These are phyloP conservation scores for Cercospora sp. DNA, from an alignment of 2,329 filamentous ascomycete species.

Conservation along the genomic window DNA sequence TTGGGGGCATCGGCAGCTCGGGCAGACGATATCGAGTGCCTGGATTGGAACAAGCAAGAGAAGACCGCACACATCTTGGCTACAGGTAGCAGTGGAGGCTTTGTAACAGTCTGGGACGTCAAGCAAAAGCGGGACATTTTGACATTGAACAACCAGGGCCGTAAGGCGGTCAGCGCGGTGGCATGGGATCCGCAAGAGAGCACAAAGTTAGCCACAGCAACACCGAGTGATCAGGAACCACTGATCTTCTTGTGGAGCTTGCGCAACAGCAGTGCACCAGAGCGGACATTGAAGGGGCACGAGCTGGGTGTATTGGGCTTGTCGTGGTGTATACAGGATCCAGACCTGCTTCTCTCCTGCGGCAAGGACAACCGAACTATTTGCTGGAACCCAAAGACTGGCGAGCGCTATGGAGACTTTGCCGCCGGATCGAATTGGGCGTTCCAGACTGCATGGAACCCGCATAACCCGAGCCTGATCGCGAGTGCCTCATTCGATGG, in stretches of 20 bases:
- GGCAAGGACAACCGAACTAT: constrained; percentile 96
- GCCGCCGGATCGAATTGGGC: constrained; percentile 99
- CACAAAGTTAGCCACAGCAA: constrained; percentile 90
- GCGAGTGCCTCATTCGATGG: constrained; percentile 97
- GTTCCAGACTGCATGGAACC: constrained; percentile 92
- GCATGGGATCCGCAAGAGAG: constrained; percentile 94
- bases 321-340: constrained; percentile 92
- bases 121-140: constrained; percentile 97
- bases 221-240: constrained; percentile 82
- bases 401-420: constrained; percentile 84
- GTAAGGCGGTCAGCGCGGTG: constrained; percentile 91
- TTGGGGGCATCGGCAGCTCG: constrained; percentile 84
- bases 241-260: constrained; percentile 92
- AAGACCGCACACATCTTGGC: constrained; percentile 96
- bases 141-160: constrained; percentile 83
- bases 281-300: constrained; percentile 84
- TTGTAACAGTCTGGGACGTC: constrained; percentile 97
- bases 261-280: constrained; percentile 91
- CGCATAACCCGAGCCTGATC: constrained; percentile 84
- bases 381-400: constrained; percentile 93
- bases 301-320: constrained; percentile 90
- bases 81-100: constrained; percentile 87
- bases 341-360: constrained; percentile 82
- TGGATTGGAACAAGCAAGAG: constrained; percentile 85
- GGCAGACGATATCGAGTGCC: constrained; percentile 90